A percentile compares a stretch with the other conserved stretches of the same genome.
Conservation (phyloP, 306 rosid genomes). For the Vicia villosa region DNA sequence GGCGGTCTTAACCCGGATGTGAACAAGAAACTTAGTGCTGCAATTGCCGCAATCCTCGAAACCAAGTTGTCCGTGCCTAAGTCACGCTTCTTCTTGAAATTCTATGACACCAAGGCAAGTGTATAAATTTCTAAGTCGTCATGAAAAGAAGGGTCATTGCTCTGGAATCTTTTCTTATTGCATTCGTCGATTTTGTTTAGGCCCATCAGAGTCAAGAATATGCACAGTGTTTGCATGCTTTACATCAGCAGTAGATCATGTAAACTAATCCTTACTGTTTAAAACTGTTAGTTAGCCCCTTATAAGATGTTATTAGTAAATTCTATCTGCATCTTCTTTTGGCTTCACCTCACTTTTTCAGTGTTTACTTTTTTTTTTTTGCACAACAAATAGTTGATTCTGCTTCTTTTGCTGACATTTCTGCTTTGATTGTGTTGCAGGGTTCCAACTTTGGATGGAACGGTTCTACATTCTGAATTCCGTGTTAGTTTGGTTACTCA, state of each 20-base stretch:
- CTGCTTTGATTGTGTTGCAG: slow-evolving; percentile 53
- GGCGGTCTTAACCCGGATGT: slow-evolving; percentile 83
- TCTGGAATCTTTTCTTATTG: slow-evolving; percentile 53
- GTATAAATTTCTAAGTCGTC: slow-evolving; percentile 32
- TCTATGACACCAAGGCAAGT: slow-evolving; percentile 89
- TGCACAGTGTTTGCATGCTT: slow-evolving; percentile 88
- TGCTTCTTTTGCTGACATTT: background rate
- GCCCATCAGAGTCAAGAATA: slow-evolving; percentile 75
- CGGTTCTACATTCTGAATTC: slow-evolving; percentile 72
- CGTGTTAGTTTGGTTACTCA: slow-evolving; percentile 1
- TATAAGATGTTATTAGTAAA: slow-evolving; percentile 10
- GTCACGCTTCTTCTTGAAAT: slow-evolving; percentile 77
- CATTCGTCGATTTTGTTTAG: slow-evolving; percentile 77
- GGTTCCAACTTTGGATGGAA: slow-evolving; percentile 95
- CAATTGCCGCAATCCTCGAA: slow-evolving; percentile 73
- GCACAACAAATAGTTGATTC: background rate
- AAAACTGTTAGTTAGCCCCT: slow-evolving; percentile 40
- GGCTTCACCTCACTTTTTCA: slow-evolving; percentile 11
- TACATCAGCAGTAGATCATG: slow-evolving; percentile 88
- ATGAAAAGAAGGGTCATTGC: slow-evolving; percentile 32
- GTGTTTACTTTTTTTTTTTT: slow-evolving; percentile 11
- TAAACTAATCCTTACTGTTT: slow-evolving; percentile 55
- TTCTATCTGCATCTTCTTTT: background rate
- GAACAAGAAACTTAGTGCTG: slow-evolving; percentile 92
- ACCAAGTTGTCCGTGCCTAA: slow-evolving; percentile 88